A percentile compares a stretch with the other conserved stretches of the same genome.
phyloP scores from a whole-genome alignment of 352 stramenopile genomes.

The Chrysophaeum taylorii region DNA sequence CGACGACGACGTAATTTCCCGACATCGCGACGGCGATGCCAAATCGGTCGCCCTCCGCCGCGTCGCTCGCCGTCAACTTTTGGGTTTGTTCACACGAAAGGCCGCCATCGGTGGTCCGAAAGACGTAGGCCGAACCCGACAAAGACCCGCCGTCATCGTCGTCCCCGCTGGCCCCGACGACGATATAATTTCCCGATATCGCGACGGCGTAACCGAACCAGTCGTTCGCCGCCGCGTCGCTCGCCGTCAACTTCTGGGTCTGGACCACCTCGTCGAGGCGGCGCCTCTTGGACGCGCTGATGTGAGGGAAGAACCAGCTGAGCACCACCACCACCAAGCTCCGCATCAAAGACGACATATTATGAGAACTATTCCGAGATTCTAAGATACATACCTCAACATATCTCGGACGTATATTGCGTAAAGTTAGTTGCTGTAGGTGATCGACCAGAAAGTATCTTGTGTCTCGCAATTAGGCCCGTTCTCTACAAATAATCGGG shows the following conservation, averaged over 20 bases:
- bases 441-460: no score
- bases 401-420: no score
- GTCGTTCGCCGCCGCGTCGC: background rate
- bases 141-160: background rate
- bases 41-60: background rate
- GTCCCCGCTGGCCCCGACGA: background rate
- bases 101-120: background rate
- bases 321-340: no score
- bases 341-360: no score
- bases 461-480: no score
- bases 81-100: background rate
- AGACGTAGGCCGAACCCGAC: background rate
- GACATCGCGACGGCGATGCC: background rate
- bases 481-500: no score
- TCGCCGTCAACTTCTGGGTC: background rate
- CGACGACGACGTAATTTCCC: background rate
- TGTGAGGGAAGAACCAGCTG: no score
- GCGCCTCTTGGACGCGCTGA: no score
- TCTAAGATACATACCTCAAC: no score
- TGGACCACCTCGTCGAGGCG: no score
- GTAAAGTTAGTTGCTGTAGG: no score
- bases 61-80: constrained; percentile 1
- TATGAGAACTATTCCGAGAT: no score
- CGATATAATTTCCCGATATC: background rate
- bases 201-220: background rate